Base-by-base conservation (phyloP, 73 alveolate species). In the Durusdinium trenchii region DNA sequence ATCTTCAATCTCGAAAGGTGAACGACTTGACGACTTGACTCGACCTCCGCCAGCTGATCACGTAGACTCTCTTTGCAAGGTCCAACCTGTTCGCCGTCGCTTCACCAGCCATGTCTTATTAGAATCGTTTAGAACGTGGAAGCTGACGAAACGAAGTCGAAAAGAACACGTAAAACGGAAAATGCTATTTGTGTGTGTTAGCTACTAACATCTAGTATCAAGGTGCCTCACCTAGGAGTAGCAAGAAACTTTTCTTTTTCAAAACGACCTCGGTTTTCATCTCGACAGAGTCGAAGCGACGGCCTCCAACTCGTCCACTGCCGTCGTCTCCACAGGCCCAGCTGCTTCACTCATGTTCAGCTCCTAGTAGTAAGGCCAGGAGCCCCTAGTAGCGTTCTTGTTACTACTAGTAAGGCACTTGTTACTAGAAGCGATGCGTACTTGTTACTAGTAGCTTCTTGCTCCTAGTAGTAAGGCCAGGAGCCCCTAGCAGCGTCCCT, bases 301-400 rank as follows among this genome's bases (percentile, higher is more conserved):
- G 6, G 89, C 97, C 97, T 91, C 97, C 78, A 91, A 45, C 36
- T 75, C 97, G 43, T 91, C 97, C 87, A 91, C 97, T 3, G 97
- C 97, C 38, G 32, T 43, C 9, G 97, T 91, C 47, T 91, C 97
- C n/a, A 91, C 87, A 18, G 97, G 87, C 51, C 96, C 96, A 20
- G 97, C 73, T 1, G 97, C 89, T 67, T 75, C 83, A 54, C 97
- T 76, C 89, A 91, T n/a, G 75, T 91, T 91, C 45, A 69, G 52
- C 89, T 91, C 97, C 97, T 91, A 78, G 9, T 20, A 42, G 48
- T 26, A 2, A 46, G 6, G 43, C 23, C 42, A n/a, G n/a, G n/a
- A n/a, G n/a, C n/a, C n/a, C n/a, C n/a, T n/a, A n/a, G n/a, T n/a
- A n/a, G n/a, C n/a, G n/a, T n/a, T n/a, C n/a, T n/a, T n/a, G n/a